Conservation (phyloP, 805 yeast genomes). For the Zygoascus flipseniorum region DNA sequence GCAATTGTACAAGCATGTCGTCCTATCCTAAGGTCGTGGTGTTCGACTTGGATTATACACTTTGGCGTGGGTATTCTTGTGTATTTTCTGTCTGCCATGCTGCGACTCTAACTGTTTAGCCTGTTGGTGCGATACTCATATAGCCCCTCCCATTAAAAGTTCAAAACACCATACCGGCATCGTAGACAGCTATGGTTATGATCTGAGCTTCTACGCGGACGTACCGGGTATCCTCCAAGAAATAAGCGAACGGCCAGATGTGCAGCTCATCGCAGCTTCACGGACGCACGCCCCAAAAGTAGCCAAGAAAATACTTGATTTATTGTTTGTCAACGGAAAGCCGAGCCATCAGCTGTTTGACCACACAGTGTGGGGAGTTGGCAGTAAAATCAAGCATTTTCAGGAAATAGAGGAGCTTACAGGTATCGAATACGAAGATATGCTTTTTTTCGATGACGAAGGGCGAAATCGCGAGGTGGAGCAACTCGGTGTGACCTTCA, state of each 20-base stretch:
- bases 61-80: conserved; percentile 50
- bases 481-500: conserved; percentile 59
- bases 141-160: conserved; percentile 43
- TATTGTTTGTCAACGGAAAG: conserved; percentile 43
- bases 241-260: conserved; percentile 39
- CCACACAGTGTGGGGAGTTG: conserved; percentile 31
- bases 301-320: conserved; percentile 55
- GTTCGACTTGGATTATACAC: conserved; percentile 66
- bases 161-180: conserved; percentile 31
- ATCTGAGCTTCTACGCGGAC: conserved; percentile 54
- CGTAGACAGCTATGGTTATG: conserved; percentile 47
- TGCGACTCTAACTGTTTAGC: conserved; percentile 10
- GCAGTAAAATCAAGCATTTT: conserved; percentile 48
- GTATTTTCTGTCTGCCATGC: background rate
- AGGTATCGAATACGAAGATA: conserved; percentile 38
- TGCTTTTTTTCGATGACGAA: conserved; percentile 77
- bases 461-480: conserved; percentile 69
- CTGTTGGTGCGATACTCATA: conserved; percentile 75
- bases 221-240: conserved; percentile 55
- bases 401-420: conserved; percentile 39
- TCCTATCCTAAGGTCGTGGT: conserved; percentile 47
- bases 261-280: conserved; percentile 57
- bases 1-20: background rate
- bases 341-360: conserved; percentile 49
- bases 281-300: conserved; percentile 70